Evolutionary conservation across 108 stramenopile species (phyloP).

Genomic region (Epithemia pelagica): DNA sequence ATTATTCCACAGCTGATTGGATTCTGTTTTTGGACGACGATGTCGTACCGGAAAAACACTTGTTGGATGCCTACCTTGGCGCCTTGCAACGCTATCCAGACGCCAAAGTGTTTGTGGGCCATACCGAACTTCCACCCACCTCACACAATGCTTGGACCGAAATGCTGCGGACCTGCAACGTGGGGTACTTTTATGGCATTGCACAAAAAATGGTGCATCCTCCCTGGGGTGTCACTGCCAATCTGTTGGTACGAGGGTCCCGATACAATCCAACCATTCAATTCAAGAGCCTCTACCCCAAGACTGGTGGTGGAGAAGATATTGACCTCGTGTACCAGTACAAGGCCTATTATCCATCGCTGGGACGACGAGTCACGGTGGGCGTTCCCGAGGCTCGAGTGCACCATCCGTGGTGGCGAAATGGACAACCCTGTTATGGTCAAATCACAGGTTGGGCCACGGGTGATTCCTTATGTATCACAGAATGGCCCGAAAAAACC

Average conservation of each 20-base stretch:
- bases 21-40: constrained; percentile 39
- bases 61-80: constrained; percentile 26
- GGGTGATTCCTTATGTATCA: no score
- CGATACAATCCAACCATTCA: no score
- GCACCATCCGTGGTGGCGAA: constrained; percentile 7
- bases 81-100: constrained; percentile 40
- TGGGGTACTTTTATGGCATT: constrained; percentile 8
- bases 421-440: neutral
- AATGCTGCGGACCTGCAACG: no score
- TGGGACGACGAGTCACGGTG: neutral
- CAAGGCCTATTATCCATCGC: no score
- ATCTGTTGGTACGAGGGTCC: constrained; percentile 33
- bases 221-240: constrained; percentile 57
- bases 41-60: constrained; percentile 20
- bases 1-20: constrained; percentile 30
- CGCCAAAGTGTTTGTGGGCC: constrained; percentile 27
- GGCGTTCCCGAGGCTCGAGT: neutral
- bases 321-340: no score
- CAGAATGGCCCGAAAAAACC: no score
- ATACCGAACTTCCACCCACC: constrained; percentile 38
- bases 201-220: no score
- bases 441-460: constrained; percentile 9
- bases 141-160: no score
- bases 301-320: constrained; percentile 57
- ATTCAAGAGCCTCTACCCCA: constrained; percentile 40